Base-by-base conservation (phyloP, 306 rosid genomes). In the Citrullus mucosospermus region DNA sequence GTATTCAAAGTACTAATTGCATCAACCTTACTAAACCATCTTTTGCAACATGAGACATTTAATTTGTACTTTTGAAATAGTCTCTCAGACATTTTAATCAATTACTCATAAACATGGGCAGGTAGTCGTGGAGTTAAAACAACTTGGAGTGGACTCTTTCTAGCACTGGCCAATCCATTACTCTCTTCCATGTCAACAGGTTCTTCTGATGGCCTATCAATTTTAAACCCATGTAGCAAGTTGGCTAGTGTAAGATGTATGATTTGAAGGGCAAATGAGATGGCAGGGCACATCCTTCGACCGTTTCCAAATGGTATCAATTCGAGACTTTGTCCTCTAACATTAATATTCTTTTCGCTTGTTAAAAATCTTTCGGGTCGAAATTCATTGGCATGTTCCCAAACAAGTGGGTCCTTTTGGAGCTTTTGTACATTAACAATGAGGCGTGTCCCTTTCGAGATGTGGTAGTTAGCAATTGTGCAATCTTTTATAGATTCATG, bases 101-200 rank as follows among this genome's bases (percentile, higher is more conserved):
- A 25, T 58, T 22, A 58, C 25, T 58, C 34, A 58, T 58, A 58
- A 8, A 7, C 25, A 6, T 18, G 3, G 10, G 81, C 30, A 2
- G 86, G 80, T 30, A 83, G 95, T 43, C 86, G 85, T 0, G 92
- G 90, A 71, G 81, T 66, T n/a, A 88, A 82, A 9, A 87, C 85
- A 84, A 87, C 82, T 68, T 81, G 60, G 10, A 88, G 73, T 9
- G 91, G 88, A 63, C 83, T 79, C 44, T 88, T 89, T 76, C 87
- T 86, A 4, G 86, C 88, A 82, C 84, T 85, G 7, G 91, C 87
- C 78, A 87, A 65, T 30, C 92, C 95, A 0, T 85, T 85, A 55
- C 88, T 85, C 79, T 90, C 88, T 1, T 76, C 84, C 90, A 90
- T 84, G 80, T 88, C 91, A 32, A 86, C 25, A 0, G 78, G 71